Evolutionary conservation across 208 protist genomes (phyloP).

Genomic region (Entamoeba dispar): DNA sequence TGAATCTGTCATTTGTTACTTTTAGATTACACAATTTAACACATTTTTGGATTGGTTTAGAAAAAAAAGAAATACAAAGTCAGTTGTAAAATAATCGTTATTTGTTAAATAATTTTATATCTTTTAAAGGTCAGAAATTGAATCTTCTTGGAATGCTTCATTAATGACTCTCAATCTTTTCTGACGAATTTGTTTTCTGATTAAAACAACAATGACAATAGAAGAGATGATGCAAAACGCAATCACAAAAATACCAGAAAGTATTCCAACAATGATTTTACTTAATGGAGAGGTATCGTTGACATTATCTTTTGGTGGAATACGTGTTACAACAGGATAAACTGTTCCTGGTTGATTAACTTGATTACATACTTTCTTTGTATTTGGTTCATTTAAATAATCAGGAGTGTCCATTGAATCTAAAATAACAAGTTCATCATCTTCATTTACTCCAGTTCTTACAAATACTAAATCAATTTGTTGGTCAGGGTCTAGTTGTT

Average conservation of each 20-base stretch:
- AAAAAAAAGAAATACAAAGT: too few species aligned
- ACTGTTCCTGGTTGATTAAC: neutral
- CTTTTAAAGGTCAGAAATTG: neutral
- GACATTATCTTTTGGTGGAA: neutral
- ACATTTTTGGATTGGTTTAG: too few species aligned
- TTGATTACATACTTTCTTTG: neutral
- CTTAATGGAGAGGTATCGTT: neutral
- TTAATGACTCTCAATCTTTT: neutral
- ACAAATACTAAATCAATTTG: neutral
- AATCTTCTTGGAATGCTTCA: neutral
- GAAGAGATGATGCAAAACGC: neutral
- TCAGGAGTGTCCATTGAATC: neutral
- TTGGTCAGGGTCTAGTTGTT: neutral
- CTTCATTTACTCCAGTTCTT: neutral
- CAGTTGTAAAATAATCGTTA: too few species aligned
- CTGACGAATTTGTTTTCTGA: neutral
- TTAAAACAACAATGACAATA: neutral
- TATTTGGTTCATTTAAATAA: neutral
- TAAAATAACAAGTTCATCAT: neutral
- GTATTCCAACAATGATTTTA: neutral
- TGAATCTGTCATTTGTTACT: too few species aligned
- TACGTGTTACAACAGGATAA: neutral
- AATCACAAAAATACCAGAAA: neutral
- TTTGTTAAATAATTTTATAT: too few species aligned
- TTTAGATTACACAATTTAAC: too few species aligned